Conservation (phyloP, 2,329 filamentous ascomycete genomes). For the Gyromitra esculenta region DNA sequence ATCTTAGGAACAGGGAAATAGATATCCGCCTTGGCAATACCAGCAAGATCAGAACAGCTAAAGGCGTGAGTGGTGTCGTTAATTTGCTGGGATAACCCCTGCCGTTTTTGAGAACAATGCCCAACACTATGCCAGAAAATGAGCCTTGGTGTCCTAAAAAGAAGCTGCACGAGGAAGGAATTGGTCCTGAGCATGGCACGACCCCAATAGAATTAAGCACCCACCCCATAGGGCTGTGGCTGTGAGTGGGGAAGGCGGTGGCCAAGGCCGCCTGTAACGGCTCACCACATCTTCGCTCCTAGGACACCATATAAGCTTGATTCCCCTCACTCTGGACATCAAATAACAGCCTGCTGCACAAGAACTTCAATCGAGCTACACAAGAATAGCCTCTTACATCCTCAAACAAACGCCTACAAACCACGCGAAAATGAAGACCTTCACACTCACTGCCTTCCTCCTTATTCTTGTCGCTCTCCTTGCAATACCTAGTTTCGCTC, state of each 20-base stretch:
- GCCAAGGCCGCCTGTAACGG: not conserved
- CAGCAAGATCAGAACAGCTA: not conserved
- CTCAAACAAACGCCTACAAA: not conserved
- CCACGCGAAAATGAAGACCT: constrained; percentile 21
- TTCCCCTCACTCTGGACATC: constrained; percentile 3
- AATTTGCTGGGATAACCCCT: not conserved
- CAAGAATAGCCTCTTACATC: not conserved
- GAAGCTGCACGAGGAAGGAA: constrained; percentile 3
- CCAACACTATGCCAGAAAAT: not conserved
- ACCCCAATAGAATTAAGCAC: constrained; percentile 1
- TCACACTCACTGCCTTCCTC: constrained; percentile 23
- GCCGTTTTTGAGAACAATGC: not conserved
- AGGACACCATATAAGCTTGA: constrained; percentile 25
- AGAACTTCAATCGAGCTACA: not conserved
- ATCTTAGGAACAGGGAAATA: not conserved
- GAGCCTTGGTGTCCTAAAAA: not conserved
- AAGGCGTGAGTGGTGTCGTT: not conserved
- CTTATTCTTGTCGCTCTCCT: constrained; percentile 37
- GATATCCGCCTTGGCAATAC: not conserved
- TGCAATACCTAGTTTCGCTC: constrained; percentile 16
- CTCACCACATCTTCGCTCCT: constrained; percentile 17
- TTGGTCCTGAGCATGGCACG: not conserved
- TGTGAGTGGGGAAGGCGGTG: not conserved
- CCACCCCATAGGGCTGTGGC: not conserved
- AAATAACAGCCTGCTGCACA: not conserved